Conservation (phyloP, 2,329 filamentous ascomycete genomes). For the Mycosphaerella sp. region DNA sequence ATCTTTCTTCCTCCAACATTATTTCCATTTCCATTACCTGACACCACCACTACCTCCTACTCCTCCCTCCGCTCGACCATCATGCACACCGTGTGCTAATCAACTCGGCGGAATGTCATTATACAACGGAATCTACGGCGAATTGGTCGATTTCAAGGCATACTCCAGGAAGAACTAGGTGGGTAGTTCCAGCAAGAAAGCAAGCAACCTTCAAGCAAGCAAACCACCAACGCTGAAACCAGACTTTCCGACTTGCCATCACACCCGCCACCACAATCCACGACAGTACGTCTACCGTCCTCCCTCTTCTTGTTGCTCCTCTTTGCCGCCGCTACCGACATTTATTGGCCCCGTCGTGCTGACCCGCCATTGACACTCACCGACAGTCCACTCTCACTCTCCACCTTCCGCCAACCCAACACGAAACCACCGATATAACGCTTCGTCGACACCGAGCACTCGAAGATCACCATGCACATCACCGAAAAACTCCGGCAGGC, state of each 20-base stretch:
- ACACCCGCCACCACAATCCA: no score
- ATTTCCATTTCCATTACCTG: no score
- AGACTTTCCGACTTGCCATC: no score
- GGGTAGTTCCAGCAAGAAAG: background rate
- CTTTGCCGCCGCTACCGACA: no score
- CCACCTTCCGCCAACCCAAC: background rate
- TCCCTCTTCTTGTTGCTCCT: no score
- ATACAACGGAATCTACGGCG: slow-evolving; percentile 30
- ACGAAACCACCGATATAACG: background rate
- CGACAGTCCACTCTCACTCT: background rate
- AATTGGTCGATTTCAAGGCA: slow-evolving; percentile 32
- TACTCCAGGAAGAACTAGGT: slow-evolving; percentile 20
- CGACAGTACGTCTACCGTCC: no score
- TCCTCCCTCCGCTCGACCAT: background rate
- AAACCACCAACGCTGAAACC: no score
- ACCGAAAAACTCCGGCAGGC: slow-evolving; percentile 81
- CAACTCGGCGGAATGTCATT: slow-evolving; percentile 26
- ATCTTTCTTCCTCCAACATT: no score
- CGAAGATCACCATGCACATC: slow-evolving; percentile 69
- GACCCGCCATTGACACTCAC: no score
- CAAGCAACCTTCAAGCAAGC: no score
- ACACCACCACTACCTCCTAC: no score
- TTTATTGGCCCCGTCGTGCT: no score
- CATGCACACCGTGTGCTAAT: background rate
- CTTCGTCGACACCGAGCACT: background rate